Base-by-base conservation (phyloP, 1,139 yeast genomes). In the Eremothecium sinecaudum region DNA sequence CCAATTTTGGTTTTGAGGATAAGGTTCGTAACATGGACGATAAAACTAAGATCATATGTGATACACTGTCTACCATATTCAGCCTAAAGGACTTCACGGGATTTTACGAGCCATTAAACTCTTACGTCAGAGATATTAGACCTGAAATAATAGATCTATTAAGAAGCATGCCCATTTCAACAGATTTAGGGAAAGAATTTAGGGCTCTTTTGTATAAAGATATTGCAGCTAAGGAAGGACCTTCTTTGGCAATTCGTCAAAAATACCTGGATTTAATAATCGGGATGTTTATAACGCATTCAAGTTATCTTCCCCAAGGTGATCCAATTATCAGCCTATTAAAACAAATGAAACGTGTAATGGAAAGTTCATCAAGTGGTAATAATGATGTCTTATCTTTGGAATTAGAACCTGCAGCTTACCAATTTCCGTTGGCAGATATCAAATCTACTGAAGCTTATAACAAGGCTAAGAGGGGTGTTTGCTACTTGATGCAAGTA, bases 391-490 rank as follows among this genome's bases (percentile, higher is more conserved):
- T 59, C 12, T 33, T 58, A 18, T 46, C 63, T 42, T 38, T 67
- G 50, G 43, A 60, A 33, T 58, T 76, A 44, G 70, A 70, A 45
- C 77, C 82, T 1, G 63, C 73, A 2, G 66, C 73, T 22, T 55
- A 59, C 34, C 54, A 56, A 34, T 44, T 63, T 14, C 45, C 59
- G 7, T 50, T 57, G 9, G 51, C 51, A 18, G 64, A 63, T 32
- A 59, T 59, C 13, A 73, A 71, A 46, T 59, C 67, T 14, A 69
- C 69, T 37, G 64, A 79, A 2, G 59, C 84, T 21, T 64, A 81
- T 49, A 72, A 87, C 31, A 87, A 86, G 47, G 84, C 83, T 1
- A 90, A 90, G 55, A 66, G 94, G 44, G 79, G 87, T 43, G 61
- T 87, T 22, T 61, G 81, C 15, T 86, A 84, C 50, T 75, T 87